Conservation (phyloP, 2,329 filamentous ascomycete genomes). For the Penicillium verrucosum region DNA sequence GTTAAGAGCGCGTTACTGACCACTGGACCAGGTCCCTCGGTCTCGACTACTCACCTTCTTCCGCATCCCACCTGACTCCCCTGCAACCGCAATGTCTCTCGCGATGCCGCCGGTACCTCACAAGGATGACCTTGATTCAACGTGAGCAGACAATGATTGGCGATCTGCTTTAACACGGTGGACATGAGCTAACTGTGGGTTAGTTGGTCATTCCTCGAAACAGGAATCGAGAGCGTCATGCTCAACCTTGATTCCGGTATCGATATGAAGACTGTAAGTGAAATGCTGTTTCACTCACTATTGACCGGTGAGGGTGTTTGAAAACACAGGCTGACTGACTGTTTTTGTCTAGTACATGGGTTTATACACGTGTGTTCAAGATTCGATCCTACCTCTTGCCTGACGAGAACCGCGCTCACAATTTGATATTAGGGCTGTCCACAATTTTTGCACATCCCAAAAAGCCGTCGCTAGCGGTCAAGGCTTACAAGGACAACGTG, state of each 20-base stretch:
- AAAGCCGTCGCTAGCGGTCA: constrained; percentile 70
- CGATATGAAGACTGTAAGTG: constrained; percentile 75
- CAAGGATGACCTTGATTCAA: constrained; percentile 60
- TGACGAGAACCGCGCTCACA: constrained; percentile 14
- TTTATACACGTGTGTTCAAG: constrained; percentile 70
- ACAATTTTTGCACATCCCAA: constrained; percentile 98
- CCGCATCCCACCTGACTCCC: background rate
- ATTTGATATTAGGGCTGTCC: constrained; percentile 64
- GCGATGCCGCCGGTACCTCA: constrained; percentile 47
- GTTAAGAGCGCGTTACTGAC: background rate
- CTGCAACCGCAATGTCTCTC: constrained; percentile 34
- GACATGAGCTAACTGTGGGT: constrained; percentile 20
- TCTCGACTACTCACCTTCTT: constrained; percentile 7
- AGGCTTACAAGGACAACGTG: constrained; percentile 60
- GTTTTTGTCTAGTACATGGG: constrained; percentile 72
- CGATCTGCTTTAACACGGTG: background rate
- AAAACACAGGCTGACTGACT: constrained; percentile 13
- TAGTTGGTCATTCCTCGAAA: constrained; percentile 87
- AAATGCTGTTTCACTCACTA: background rate
- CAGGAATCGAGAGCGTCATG: constrained; percentile 91
- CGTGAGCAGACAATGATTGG: constrained; percentile 46
- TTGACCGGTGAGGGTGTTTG: background rate
- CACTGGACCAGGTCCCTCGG: background rate
- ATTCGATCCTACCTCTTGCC: constrained; percentile 21
- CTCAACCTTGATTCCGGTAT: constrained; percentile 84